phyloP scores from a whole-genome alignment of 345 rosid genomes.

The Geranium rotundifolium region DNA sequence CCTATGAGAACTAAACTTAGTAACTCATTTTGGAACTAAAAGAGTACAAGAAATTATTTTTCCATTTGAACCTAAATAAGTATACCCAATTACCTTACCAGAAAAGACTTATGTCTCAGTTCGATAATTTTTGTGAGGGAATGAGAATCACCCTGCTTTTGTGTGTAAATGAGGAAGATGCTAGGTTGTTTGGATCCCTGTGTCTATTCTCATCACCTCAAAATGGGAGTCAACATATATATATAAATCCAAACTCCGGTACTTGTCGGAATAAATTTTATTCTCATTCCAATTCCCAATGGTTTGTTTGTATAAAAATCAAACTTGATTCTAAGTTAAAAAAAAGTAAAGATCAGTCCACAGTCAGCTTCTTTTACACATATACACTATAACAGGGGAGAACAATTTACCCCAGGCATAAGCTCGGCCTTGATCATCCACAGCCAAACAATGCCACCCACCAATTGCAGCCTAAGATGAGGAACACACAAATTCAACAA shows the following conservation, averaged over 20 bases:
- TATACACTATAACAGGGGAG: neutral
- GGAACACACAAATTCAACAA: constrained; percentile 9
- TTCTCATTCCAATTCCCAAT: too few relatives aligned
- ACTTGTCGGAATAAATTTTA: too few relatives aligned
- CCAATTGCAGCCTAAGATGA: constrained; percentile 83
- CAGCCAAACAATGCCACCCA: constrained; percentile 99
- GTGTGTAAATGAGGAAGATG: too few relatives aligned
- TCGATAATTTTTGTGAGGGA: too few relatives aligned
- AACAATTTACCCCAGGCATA: constrained; percentile 81
- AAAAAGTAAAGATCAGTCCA: neutral
- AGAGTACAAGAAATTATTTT: neutral
- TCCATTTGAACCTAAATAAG: neutral
- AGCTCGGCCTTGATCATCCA: constrained; percentile 93
- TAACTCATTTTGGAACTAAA: neutral
- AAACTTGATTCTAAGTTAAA: neutral
- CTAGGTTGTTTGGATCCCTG: too few relatives aligned
- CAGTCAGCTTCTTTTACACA: neutral
- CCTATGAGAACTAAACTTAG: too few relatives aligned
- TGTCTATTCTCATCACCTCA: too few relatives aligned
- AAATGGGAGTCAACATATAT: too few relatives aligned
- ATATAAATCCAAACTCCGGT: too few relatives aligned
- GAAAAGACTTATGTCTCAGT: neutral
- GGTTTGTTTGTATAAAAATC: too few relatives aligned
- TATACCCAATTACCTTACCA: neutral
- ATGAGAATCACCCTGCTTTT: too few relatives aligned